Conservation (phyloP, 1,284 basidiomycete genomes). For the Cryptococcus sp. region DNA sequence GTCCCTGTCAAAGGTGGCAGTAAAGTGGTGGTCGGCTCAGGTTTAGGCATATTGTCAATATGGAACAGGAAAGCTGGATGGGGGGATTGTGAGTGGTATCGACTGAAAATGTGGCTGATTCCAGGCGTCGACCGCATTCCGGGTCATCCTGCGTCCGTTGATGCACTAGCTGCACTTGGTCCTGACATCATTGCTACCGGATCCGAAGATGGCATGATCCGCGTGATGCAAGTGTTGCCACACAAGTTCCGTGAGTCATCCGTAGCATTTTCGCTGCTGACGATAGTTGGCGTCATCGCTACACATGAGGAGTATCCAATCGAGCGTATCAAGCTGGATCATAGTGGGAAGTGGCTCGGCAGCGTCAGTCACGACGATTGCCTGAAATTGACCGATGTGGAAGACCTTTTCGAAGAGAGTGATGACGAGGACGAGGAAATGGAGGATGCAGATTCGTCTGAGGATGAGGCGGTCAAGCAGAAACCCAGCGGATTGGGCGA, state of each 20-base stretch:
- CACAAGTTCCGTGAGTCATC: conserved; percentile 66
- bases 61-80: conserved; percentile 85
- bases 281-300: conserved; percentile 74
- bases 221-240: conserved; percentile 86
- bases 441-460: conserved; percentile 56
- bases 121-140: conserved; percentile 78
- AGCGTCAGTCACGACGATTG: conserved; percentile 90
- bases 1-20: conserved; percentile 77
- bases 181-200: conserved; percentile 75
- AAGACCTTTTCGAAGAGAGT: conserved; percentile 62
- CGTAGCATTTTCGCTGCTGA: background rate
- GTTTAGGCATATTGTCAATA: conserved; percentile 84
- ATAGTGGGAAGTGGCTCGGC: conserved; percentile 76
- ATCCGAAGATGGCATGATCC: conserved; percentile 87
- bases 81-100: conserved; percentile 66
- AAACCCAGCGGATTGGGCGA: conserved; percentile 31
- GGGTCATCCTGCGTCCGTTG: conserved; percentile 84
- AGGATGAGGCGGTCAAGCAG: conserved; percentile 55
- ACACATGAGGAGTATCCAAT: conserved; percentile 90
- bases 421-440: conserved; percentile 58
- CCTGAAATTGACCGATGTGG: conserved; percentile 79
- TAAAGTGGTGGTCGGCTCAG: conserved; percentile 86
- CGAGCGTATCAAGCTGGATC: conserved; percentile 71
- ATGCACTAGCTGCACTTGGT: conserved; percentile 76
- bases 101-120: background rate